phyloP scores from a whole-genome alignment of 2,329 filamentous ascomycete genomes.

The Scolecobasidium constrictum region DNA sequence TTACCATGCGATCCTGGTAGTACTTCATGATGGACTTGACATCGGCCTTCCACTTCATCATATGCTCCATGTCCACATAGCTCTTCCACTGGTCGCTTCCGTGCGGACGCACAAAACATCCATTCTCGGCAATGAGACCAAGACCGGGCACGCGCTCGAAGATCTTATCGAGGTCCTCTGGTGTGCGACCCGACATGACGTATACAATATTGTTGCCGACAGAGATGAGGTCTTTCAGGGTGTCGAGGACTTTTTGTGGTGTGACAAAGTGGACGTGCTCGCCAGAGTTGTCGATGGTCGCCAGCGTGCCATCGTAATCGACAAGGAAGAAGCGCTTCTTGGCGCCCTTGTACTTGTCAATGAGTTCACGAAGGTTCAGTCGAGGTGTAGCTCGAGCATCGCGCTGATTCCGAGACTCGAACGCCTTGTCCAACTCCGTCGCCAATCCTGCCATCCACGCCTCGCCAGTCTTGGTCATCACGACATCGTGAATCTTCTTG shows the following conservation, averaged over 20 bases:
- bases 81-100: slow-evolving; percentile 62
- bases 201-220: slow-evolving; percentile 81
- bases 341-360: slow-evolving; percentile 54
- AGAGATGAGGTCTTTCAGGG: slow-evolving; percentile 68
- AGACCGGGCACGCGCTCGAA: slow-evolving; percentile 76
- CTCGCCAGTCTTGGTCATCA: slow-evolving; percentile 71
- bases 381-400: slow-evolving; percentile 82
- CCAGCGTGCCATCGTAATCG: slow-evolving; percentile 88
- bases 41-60: slow-evolving; percentile 69
- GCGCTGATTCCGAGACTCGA: slow-evolving; percentile 74
- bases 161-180: slow-evolving; percentile 76
- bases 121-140: slow-evolving; percentile 89
- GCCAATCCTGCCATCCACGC: slow-evolving; percentile 77
- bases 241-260: slow-evolving; percentile 73
- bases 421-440: slow-evolving; percentile 59
- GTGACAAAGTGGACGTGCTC: slow-evolving; percentile 77
- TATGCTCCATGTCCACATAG: slow-evolving; percentile 61
- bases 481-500: slow-evolving; percentile 59
- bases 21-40: slow-evolving; percentile 78
- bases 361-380: slow-evolving; percentile 56
- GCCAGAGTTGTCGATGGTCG: slow-evolving; percentile 67
- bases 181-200: slow-evolving; percentile 82
- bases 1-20: slow-evolving; percentile 81
- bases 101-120: slow-evolving; percentile 73
- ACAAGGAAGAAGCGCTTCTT: slow-evolving; percentile 71